These are phyloP conservation scores for Trichophyton rubrum DNA, from an alignment of 2,329 filamentous ascomycete species.

Conservation along the genomic window DNA sequence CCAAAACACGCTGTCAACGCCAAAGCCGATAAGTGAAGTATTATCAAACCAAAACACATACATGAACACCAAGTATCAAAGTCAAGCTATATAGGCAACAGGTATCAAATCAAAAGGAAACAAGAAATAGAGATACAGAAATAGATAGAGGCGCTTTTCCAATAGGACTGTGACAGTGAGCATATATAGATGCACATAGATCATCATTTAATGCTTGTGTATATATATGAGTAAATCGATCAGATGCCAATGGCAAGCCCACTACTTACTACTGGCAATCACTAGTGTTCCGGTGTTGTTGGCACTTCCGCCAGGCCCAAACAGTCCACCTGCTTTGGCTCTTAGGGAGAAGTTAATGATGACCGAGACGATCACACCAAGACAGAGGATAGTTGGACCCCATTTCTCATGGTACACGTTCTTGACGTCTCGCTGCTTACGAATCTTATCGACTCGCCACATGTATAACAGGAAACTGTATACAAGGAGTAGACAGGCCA, in stretches of 20 bases:
- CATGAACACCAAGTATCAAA: too few relatives aligned
- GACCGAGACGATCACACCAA: conserved; percentile 60
- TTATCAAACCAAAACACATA: neutral
- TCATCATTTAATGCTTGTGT: neutral
- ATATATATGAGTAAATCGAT: neutral
- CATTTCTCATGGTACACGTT: conserved; percentile 69
- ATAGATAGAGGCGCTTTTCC: too few relatives aligned
- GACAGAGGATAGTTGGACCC: conserved; percentile 68
- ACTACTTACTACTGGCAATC: neutral
- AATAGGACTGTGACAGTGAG: neutral
- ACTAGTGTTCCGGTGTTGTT: neutral
- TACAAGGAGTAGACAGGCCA: conserved; percentile 64
- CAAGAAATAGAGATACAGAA: too few relatives aligned
- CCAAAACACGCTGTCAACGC: neutral
- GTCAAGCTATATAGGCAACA: too few relatives aligned
- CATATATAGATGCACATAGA: neutral
- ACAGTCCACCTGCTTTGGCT: conserved; percentile 32
- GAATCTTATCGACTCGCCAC: conserved; percentile 76
- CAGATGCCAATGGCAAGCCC: neutral
- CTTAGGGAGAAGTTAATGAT: conserved; percentile 69
- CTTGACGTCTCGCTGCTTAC: conserved; percentile 66
- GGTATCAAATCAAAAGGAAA: too few relatives aligned
- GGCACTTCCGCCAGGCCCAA: neutral
- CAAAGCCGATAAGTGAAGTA: too few relatives aligned
- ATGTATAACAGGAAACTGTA: conserved; percentile 79